Percentiles rank a stretch among this genome's conserved stretches.
phyloP scores from a whole-genome alignment of 2,329 filamentous ascomycete species.

The Zasmidium citrigriseum region DNA sequence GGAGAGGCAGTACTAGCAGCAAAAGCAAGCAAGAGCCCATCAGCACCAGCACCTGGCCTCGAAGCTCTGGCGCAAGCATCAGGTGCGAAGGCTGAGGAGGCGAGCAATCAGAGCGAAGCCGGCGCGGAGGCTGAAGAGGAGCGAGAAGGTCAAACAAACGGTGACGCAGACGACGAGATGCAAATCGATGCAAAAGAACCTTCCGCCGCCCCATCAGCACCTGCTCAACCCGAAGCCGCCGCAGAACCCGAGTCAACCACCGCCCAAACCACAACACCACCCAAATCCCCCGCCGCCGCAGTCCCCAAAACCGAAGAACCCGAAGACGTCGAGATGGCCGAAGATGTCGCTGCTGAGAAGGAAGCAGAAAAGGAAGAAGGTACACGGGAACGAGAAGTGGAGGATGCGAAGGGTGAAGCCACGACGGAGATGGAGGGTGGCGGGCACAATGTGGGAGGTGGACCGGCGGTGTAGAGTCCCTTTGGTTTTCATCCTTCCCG shows the following conservation, averaged over 20 bases:
- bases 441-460: conserved; percentile 19
- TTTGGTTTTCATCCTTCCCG: too few species aligned
- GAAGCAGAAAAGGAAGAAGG: conserved; percentile 33
- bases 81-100: conserved; percentile 11
- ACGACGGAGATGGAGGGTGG: conserved; percentile 28
- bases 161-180: conserved; percentile 41
- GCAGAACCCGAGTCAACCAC: conserved; percentile 30
- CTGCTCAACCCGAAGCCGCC: conserved; percentile 29
- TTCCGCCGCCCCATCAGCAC: conserved; percentile 5
- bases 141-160: not conserved
- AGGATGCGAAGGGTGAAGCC: conserved; percentile 34
- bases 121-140: conserved; percentile 16
- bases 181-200: conserved; percentile 22
- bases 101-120: conserved; percentile 19
- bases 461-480: conserved; percentile 18
- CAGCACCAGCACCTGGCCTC: conserved; percentile 7
- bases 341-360: conserved; percentile 14
- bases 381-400: conserved; percentile 29
- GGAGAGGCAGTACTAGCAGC: conserved; percentile 26
- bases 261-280: conserved; percentile 29
- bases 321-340: conserved; percentile 21
- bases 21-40: conserved; percentile 26
- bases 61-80: not conserved
- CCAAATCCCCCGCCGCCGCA: conserved; percentile 16
- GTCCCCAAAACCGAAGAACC: conserved; percentile 4